Percentiles rank a stretch among this genome's conserved stretches.
Evolutionary conservation across 208 protist genomes (phyloP).

Genomic region (Willaertia magna): DNA sequence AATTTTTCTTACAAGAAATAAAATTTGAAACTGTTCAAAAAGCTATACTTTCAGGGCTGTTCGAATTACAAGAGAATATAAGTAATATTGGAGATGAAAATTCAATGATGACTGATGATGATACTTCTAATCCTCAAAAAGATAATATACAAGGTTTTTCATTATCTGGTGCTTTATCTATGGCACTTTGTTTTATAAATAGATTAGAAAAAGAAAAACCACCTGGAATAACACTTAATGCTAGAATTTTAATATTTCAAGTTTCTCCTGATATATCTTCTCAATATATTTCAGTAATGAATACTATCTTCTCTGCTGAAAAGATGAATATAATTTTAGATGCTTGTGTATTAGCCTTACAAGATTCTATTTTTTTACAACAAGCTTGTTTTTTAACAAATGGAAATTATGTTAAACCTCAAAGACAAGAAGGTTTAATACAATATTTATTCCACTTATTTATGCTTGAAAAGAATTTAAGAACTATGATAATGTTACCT

Average conservation of each 20-base stretch:
- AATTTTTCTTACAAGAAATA: background rate
- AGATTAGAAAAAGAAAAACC: slow-evolving; percentile 8
- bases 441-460: background rate
- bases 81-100: background rate
- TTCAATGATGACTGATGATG: background rate
- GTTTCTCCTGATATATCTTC: background rate
- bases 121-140: background rate
- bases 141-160: background rate
- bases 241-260: slow-evolving; percentile 3
- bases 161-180: background rate
- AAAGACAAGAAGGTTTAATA: slow-evolving; percentile 7
- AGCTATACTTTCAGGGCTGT: background rate
- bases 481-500: background rate
- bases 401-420: background rate
- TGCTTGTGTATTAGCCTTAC: background rate
- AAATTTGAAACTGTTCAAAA: background rate
- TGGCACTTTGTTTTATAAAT: background rate
- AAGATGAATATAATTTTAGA: background rate
- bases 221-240: background rate
- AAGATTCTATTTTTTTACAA: slow-evolving; percentile 7
- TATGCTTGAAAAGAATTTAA: background rate
- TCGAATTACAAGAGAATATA: background rate
- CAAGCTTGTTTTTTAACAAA: background rate
- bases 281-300: slow-evolving; percentile 12
- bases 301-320: background rate